Conservation (phyloP, 345 rosid genomes). For the Eucalyptus guilfoylei region DNA sequence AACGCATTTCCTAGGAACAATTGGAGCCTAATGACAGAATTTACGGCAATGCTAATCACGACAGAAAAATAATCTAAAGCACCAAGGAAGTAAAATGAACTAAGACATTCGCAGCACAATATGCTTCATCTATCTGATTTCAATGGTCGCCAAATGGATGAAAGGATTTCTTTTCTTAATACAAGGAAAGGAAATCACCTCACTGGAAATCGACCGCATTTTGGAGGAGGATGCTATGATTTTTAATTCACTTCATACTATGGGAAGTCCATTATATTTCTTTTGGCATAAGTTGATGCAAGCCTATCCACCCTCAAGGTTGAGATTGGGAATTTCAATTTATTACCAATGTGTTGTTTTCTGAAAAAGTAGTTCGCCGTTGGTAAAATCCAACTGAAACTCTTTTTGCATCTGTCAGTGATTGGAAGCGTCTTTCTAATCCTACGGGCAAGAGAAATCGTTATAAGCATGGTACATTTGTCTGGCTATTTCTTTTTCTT, state of each 20-base stretch:
- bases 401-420: not conserved
- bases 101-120: not conserved
- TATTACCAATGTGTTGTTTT: not conserved
- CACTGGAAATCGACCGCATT: not conserved
- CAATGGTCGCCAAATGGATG: not conserved
- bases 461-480: not conserved
- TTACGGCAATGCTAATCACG: not conserved
- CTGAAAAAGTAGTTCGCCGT: not conserved
- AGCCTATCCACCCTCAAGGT: not conserved
- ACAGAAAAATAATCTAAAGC: not conserved
- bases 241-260: not conserved
- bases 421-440: not conserved
- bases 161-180: not conserved
- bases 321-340: not conserved
- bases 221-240: not conserved
- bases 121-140: not conserved
- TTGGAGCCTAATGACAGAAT: not conserved
- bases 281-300: not conserved
- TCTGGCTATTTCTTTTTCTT: not conserved
- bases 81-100: not conserved
- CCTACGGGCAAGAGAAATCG: not conserved
- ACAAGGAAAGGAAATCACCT: not conserved
- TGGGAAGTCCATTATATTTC: not conserved
- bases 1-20: not conserved
- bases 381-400: not conserved